Evolutionary conservation across 2,329 filamentous ascomycete species (phyloP), one percentile per base, ranked within the genome.

Genomic region (Stachybotrys elegans): DNA sequence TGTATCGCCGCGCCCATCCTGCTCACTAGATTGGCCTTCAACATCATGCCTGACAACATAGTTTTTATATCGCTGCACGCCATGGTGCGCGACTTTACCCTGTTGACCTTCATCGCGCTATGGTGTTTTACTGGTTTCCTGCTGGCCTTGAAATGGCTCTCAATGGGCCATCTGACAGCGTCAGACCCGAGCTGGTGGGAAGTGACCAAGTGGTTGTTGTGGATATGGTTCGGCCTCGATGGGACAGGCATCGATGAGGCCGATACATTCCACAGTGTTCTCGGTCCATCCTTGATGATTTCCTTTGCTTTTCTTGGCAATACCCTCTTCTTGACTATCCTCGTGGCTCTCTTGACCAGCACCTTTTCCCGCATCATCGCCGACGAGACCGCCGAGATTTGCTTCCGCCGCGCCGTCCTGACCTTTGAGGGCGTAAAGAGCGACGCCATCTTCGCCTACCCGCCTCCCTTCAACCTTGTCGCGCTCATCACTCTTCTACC

Each of bases 191-290:
- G 56, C 34, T 71, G 68, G 66, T 58, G 63, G 23, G 83, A 81
- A 0, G 84, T 88, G 40, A 76, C 76, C 23, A 87, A 87, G 61
- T 88, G 84, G 84, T 84, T 88, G 74, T 70, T 88, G 3, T 88
- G 82, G 81, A 85, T 88, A 52, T 88, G 84, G 84, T 88, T 88
- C 53, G 84, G 84, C 2, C 75, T 88, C 2, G 84, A 88, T 48
- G 84, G 73, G 19, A 75, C 73, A 5, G 73, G 73, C 13, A 75
- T 76, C 37, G 69, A 73, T 45, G 66, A 69, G 47, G 68, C 68
- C 3, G 65, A 63, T 8, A 74, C 81, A 37, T 84, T 88, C 61
- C 83, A 88, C 57, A 70, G 77, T 60, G 63, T 85, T 20, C 72
- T 87, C 3, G 84, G 84, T 1, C 84, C 84, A 0, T 70, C 78